phyloP scores from a whole-genome alignment of 2,329 filamentous ascomycete genomes.

The Pseudopyricularia cyperi region DNA sequence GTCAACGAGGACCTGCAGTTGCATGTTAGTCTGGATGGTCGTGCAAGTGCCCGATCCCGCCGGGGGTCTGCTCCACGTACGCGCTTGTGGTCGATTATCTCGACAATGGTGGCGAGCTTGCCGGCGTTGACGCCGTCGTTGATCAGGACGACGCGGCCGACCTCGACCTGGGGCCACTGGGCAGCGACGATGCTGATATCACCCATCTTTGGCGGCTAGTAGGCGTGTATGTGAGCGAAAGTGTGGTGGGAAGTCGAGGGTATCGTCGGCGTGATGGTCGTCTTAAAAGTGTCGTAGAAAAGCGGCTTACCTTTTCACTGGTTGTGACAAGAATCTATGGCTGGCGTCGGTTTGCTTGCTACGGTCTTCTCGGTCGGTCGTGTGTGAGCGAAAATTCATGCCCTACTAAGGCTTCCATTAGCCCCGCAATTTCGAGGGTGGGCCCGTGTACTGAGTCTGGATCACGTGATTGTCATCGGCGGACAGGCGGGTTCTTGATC shows the following conservation, averaged over 20 bases:
- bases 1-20: slow-evolving; percentile 77
- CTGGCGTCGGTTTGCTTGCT: background rate
- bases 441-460: background rate
- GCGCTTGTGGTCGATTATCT: slow-evolving; percentile 99
- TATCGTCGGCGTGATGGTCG: slow-evolving; percentile 18
- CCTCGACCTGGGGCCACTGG: slow-evolving; percentile 93
- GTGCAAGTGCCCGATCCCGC: background rate
- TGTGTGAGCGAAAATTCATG: background rate
- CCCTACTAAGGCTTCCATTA: background rate
- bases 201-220: slow-evolving; percentile 50
- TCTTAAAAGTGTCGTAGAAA: background rate
- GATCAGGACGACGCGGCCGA: slow-evolving; percentile 93
- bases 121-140: slow-evolving; percentile 69
- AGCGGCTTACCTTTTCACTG: background rate
- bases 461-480: background rate
- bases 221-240: slow-evolving; percentile 31
- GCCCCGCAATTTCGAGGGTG: background rate
- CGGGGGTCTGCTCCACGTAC: slow-evolving; percentile 49
- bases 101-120: slow-evolving; percentile 86
- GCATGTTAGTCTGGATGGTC: slow-evolving; percentile 3
- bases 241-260: background rate
- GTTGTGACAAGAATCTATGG: background rate
- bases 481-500: background rate
- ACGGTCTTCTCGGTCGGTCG: background rate
- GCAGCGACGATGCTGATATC: slow-evolving; percentile 71